Evolutionary conservation across 495 filamentous ascomycete species (phyloP).

Genomic region (Ramalina intermedia): DNA sequence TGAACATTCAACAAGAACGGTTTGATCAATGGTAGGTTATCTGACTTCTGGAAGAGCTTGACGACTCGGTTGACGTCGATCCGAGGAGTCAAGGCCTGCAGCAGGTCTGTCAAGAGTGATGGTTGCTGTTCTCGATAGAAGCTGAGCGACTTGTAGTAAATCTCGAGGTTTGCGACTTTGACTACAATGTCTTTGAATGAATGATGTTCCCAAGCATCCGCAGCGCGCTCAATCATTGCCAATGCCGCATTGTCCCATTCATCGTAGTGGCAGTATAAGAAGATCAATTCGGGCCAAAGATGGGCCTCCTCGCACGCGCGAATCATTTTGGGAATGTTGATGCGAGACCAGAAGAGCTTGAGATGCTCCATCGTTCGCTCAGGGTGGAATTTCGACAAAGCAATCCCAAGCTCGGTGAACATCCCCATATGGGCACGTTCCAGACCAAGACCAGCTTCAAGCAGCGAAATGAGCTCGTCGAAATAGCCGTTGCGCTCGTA

Average conservation of each 20-base stretch:
- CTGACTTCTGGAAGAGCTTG: conserved; percentile 93
- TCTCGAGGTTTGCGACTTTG: conserved; percentile 97
- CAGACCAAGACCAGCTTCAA: conserved; percentile 90
- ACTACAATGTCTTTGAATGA: conserved; percentile 98
- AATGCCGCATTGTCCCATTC: conserved; percentile 98
- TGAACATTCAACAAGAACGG: conserved; percentile 97
- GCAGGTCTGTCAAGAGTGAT: conserved; percentile 82
- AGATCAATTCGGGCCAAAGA: conserved; percentile 95
- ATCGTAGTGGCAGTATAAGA: conserved; percentile 98
- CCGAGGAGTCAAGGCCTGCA: conserved; percentile 77
- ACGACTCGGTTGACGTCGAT: conserved; percentile 99
- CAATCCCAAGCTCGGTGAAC: conserved; percentile 93
- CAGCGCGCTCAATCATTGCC: conserved; percentile 97
- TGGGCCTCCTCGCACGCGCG: conserved; percentile 88
- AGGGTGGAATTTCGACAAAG: conserved; percentile 90
- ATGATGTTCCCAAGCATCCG: conserved; percentile 98
- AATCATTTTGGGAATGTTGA: conserved; percentile 98
- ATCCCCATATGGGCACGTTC: conserved; percentile 89
- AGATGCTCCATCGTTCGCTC: conserved; percentile 97
- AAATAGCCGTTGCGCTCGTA: conserved; percentile 98
- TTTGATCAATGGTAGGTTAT: conserved; percentile 97
- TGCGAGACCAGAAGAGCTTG: conserved; percentile 95
- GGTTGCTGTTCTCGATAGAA: conserved; percentile 98
- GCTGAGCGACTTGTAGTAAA: conserved; percentile 95
- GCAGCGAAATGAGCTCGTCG: conserved; percentile 85